Base-by-base conservation (phyloP, 2,329 filamentous ascomycete species). In the Colletotrichum orchidophilum region DNA sequence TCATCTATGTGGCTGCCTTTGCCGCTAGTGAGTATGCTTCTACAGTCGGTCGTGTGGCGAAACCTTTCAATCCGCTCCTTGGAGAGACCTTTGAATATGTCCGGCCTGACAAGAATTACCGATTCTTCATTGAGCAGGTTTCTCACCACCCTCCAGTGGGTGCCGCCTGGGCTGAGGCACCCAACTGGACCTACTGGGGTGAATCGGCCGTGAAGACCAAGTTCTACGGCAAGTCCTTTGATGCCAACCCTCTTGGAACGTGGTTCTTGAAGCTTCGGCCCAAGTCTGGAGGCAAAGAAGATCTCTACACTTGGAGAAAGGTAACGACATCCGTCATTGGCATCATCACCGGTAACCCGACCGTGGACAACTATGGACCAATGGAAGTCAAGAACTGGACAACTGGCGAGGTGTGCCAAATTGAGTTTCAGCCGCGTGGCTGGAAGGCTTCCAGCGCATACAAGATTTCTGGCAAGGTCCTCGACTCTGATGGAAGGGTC, bases 361-460 rank as follows among this genome's bases (percentile, higher is more conserved):
- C 93, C 0, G 94, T 99, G n/a, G 96, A 99, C 83, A 98, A 99
- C 81, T 98, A 98, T 80, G 96, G 96, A 1, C 87, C 92, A 0
- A 98, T 99, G 94, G 95, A 98, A 80, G 92, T 99, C 81, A 97
- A 95, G 85, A 99, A 99, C 83, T 96, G 93, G 92, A 97, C 92
- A 0, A 99, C 96, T 0, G 96, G 96, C 64, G 96, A 98, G 81
- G 88, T 93, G n/a, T 96, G 94, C 74, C 84, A 92, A 5, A 85
- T 99, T 1, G 95, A 98, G 75, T 99, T 99, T 86, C 98, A 98
- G 82, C 88, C 94, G 15, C 92, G 96, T 71, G 96, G 96, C 21
- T 99, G 96, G 96, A 98, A 96, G 82, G 95, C 94, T 3, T 94
- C 93, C 0, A 97, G 93, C 63, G 95, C 96, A 1, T 98, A 95